Evolutionary conservation across 1,139 yeast genomes (phyloP), one percentile per base, ranked within the genome.

Genomic region (Pichia sp.): DNA sequence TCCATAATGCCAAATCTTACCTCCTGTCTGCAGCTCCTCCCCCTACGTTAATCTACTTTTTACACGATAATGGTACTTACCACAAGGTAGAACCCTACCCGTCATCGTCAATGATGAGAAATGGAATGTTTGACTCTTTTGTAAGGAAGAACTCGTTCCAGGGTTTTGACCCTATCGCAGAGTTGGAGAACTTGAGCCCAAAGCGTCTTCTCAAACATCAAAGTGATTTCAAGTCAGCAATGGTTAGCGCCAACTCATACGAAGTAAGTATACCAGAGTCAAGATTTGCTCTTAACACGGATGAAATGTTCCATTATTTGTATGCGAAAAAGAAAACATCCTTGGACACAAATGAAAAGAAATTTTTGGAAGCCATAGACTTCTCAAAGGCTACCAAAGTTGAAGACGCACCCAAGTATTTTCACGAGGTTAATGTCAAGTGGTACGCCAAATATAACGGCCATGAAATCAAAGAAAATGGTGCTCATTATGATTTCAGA

Each of bases 401-500:
- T 11, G 61, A 55, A 4, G 54, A 59, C 16, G 72, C 77, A 0
- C 68, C 71, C n/a, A 83, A 83, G 60, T 77, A 79, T 60, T 81
- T 83, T 60, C 61, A 61, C 23, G 89, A 84, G 65, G 85, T 81
- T 6, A 72, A 72, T 54, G 59, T 79, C 8, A 30, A 66, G 59
- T 63, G 66, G 64, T 68, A 70, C 1, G 55, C 59, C 13, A 55
- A 36, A 15, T 52, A 57, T 55, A 59, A 62, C 11, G 63, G 63
- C 23, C 70, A 67, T 52, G 54, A 53, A 43, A 29, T 67, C 8
- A 72, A 68, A 45, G 67, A 65, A 36, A 68, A 71, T 16, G 84
- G 85, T n/a, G 79, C 75, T 56, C 95, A 87, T 67, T 84, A 85
- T 65, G 95, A 87, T 68, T 82, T 82, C 80, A 73, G 92, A 53